A percentile compares a stretch with the other conserved stretches of the same genome.
phyloP scores from a whole-genome alignment of 2,329 filamentous ascomycete genomes.

The Hypomyces perniciosus region DNA sequence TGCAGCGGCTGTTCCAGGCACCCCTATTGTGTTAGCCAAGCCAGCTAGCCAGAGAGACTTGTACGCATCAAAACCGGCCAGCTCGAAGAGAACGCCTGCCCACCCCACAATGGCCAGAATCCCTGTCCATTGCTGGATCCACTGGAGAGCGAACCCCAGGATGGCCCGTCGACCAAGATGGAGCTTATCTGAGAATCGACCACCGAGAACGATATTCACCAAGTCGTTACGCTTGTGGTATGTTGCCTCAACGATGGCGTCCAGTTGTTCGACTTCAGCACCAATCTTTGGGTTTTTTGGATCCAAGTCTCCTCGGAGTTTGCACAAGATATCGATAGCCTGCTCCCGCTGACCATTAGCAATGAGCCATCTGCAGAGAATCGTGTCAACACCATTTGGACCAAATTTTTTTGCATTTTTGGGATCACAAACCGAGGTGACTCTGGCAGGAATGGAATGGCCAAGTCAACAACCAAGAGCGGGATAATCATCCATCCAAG shows the following conservation, averaged over 20 bases:
- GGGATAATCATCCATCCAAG: conserved; percentile 37
- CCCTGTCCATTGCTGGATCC: conserved; percentile 39
- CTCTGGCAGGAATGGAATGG: conserved; percentile 38
- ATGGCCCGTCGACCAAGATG: conserved; percentile 35
- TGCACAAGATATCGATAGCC: conserved; percentile 30
- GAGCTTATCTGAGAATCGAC: conserved; percentile 28
- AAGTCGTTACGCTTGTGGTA: conserved; percentile 33
- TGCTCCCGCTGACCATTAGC: conserved; percentile 26
- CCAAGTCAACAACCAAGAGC: conserved; percentile 32
- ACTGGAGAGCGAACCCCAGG: conserved; percentile 35
- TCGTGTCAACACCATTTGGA: background rate
- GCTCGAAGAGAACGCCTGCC: conserved; percentile 18
- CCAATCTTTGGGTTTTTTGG: conserved; percentile 27
- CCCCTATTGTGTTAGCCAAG: conserved; percentile 45
- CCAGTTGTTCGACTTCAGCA: conserved; percentile 33
- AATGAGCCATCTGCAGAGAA: conserved; percentile 29
- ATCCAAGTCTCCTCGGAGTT: conserved; percentile 24
- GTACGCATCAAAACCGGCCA: conserved; percentile 20
- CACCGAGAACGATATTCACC: conserved; percentile 33
- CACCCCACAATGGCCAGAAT: conserved; percentile 37
- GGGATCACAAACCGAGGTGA: conserved; percentile 30
- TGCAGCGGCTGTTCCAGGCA: conserved; percentile 44
- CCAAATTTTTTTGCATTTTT: background rate
- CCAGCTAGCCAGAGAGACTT: conserved; percentile 37
- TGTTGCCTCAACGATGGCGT: conserved; percentile 34